Percentiles rank a stretch among this genome's conserved stretches.
These are phyloP conservation scores for Aulographum hederae DNA, from an alignment of 2,329 filamentous ascomycete genomes.

Conservation along the genomic window DNA sequence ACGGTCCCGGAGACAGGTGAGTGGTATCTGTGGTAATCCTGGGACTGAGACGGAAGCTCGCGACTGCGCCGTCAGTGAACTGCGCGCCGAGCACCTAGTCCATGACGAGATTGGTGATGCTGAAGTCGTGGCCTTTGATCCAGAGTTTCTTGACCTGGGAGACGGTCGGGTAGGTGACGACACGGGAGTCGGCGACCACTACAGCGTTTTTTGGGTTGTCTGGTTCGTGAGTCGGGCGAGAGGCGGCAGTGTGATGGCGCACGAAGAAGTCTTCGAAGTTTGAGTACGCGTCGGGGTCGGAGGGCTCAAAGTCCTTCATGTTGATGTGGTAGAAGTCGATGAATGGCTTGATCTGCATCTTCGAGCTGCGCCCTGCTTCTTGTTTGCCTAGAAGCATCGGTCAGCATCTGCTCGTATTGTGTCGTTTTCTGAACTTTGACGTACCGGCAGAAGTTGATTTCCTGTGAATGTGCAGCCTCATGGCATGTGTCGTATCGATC, in stretches of 20 bases:
- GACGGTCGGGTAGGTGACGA: constrained; percentile 18
- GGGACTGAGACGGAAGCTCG: constrained; percentile 24
- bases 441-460: constrained; percentile 15
- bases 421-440: neutral
- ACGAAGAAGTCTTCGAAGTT: constrained; percentile 23
- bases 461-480: constrained; percentile 20
- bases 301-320: constrained; percentile 20
- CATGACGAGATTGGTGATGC: constrained; percentile 20
- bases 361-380: constrained; percentile 14
- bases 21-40: constrained; percentile 29
- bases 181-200: constrained; percentile 18
- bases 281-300: constrained; percentile 15
- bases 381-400: constrained; percentile 6
- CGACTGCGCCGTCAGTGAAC: constrained; percentile 19
- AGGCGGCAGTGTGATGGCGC: constrained; percentile 13
- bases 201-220: constrained; percentile 13
- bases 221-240: constrained; percentile 12
- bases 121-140: constrained; percentile 27
- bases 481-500: constrained; percentile 12
- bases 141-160: constrained; percentile 21
- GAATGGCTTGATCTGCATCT: constrained; percentile 18
- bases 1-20: constrained; percentile 22
- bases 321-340: constrained; percentile 19
- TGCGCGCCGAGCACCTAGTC: constrained; percentile 14
- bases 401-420: neutral